Conservation (phyloP, 2,329 filamentous ascomycete genomes). For the Mollisia scopiformis region DNA sequence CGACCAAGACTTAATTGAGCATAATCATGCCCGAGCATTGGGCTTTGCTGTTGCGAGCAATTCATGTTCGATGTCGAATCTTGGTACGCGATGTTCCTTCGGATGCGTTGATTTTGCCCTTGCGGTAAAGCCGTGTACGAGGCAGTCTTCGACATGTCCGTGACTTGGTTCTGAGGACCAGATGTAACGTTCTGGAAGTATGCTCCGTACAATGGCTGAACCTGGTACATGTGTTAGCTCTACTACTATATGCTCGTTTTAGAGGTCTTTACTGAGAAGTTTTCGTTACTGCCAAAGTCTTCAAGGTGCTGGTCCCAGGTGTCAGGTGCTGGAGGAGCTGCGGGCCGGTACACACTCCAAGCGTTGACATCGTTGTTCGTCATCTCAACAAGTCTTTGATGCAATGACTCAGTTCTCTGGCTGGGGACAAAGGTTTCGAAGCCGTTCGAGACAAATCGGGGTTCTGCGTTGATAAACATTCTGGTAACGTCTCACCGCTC, state of each 20-base stretch:
- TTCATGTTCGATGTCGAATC: constrained; percentile 17
- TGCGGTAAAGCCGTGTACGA: constrained; percentile 17
- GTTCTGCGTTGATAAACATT: constrained; percentile 36
- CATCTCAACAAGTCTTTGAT: constrained; percentile 35
- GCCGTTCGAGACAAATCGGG: constrained; percentile 32
- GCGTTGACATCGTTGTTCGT: constrained; percentile 33
- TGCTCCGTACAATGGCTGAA: constrained; percentile 21
- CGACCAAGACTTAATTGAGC: constrained; percentile 20
- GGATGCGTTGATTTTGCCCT: constrained; percentile 15
- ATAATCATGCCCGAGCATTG: constrained; percentile 29
- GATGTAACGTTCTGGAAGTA: constrained; percentile 25
- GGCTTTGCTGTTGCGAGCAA: constrained; percentile 17
- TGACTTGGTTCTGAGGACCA: constrained; percentile 1
- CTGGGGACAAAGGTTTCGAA: constrained; percentile 33
- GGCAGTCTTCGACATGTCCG: constrained; percentile 10
- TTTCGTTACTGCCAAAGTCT: constrained; percentile 27
- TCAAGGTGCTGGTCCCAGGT: constrained; percentile 29
- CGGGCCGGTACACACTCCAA: constrained; percentile 31
- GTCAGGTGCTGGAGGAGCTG: constrained; percentile 17
- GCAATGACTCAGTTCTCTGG: constrained; percentile 25
- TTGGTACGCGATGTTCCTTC: constrained; percentile 14
- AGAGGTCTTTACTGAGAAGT: constrained; percentile 12
- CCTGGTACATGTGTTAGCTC: constrained; percentile 24
- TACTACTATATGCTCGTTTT: background rate
- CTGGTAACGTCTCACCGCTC: constrained; percentile 34